These are phyloP conservation scores for Sherardia arvensis DNA, from an alignment of 257 asterid genomes.

Conservation along the genomic window DNA sequence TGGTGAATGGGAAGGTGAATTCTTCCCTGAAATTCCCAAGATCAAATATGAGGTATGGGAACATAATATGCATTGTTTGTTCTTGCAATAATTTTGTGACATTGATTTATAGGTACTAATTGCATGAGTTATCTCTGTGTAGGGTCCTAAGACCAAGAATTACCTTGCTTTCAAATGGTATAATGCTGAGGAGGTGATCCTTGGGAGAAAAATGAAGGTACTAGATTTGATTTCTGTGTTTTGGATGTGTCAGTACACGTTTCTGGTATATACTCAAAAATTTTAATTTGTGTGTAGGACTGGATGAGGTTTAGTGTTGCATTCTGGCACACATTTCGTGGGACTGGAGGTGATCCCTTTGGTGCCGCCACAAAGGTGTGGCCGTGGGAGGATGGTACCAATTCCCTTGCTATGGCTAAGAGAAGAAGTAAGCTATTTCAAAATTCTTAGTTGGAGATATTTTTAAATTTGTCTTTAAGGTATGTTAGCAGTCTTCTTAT, in stretches of 20 bases:
- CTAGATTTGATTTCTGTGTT: not conserved
- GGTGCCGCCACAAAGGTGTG: slow-evolving; percentile 95
- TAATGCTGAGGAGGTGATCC: slow-evolving; percentile 80
- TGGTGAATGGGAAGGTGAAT: slow-evolving; percentile 80
- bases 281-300: slow-evolving; percentile 36
- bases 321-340: slow-evolving; percentile 99
- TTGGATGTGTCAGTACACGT: not conserved
- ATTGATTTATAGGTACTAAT: not conserved
- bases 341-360: slow-evolving; percentile 88
- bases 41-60: slow-evolving; percentile 69
- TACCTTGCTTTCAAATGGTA: slow-evolving; percentile 89
- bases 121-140: slow-evolving; percentile 7
- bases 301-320: slow-evolving; percentile 97
- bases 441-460: not conserved
- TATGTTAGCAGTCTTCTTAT: not conserved
- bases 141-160: slow-evolving; percentile 92
- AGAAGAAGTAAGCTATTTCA: slow-evolving; percentile 52
- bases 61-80: not conserved
- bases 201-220: slow-evolving; percentile 97
- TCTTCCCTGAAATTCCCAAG: slow-evolving; percentile 71
- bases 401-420: slow-evolving; percentile 91
- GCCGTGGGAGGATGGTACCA: slow-evolving; percentile 99
- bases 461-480: not conserved
- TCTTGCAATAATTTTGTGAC: not conserved
- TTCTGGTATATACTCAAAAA: not conserved